Evolutionary conservation across 306 rosid genomes (phyloP).

Genomic region (Inga laurina): DNA sequence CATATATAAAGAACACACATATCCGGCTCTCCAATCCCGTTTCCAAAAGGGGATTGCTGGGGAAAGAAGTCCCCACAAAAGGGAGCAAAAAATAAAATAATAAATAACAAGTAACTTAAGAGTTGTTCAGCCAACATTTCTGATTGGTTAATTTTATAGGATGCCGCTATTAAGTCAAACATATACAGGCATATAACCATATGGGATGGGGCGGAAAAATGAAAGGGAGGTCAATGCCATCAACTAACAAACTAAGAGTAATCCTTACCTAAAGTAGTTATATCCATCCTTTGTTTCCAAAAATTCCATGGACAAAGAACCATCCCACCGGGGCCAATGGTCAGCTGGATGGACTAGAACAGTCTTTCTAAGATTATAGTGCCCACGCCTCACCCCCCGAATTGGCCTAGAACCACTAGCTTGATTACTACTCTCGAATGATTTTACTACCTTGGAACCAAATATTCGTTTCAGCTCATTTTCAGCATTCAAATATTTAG

Average conservation of each 20-base stretch:
- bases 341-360: conserved; percentile 75
- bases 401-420: conserved; percentile 78
- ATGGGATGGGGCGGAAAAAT: not conserved
- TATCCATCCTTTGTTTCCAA: conserved; percentile 62
- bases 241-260: conserved; percentile 16
- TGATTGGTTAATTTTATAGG: not conserved
- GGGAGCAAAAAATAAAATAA: not conserved
- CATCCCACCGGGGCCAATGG: conserved; percentile 91
- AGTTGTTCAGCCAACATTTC: not conserved
- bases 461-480: conserved; percentile 88
- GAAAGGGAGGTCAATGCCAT: not conserved
- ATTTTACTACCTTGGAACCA: conserved; percentile 94
- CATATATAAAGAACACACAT: conserved; percentile 7
- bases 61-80: not conserved
- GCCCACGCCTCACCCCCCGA: conserved; percentile 78
- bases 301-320: conserved; percentile 85
- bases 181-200: not conserved
- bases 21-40: conserved; percentile 3
- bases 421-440: conserved; percentile 78
- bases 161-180: conserved; percentile 7
- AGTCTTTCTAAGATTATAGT: conserved; percentile 65
- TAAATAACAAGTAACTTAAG: not conserved
- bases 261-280: conserved; percentile 68
- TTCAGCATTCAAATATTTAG: conserved; percentile 85
- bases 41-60: not conserved